A percentile compares a stretch with the other conserved stretches of the same genome.
phyloP scores from a whole-genome alignment of 352 stramenopile species.

The Pythium sp. region DNA sequence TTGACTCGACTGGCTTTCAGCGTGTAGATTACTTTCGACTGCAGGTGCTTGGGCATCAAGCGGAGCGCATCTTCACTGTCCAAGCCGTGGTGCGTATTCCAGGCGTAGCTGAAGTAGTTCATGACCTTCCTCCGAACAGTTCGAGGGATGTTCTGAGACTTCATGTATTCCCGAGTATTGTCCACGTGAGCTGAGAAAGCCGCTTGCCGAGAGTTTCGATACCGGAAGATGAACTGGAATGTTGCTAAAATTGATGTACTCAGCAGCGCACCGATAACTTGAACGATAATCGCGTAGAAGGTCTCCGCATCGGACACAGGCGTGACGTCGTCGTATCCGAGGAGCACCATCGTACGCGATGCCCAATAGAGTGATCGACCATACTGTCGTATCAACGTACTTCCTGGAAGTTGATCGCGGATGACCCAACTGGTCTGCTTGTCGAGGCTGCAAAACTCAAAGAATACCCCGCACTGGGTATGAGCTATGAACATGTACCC shows the following conservation, averaged over 20 bases:
- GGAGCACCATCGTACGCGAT: constrained; percentile 49
- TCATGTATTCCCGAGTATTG: constrained; percentile 72
- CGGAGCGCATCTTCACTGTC: constrained; percentile 60
- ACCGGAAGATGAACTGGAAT: constrained; percentile 74
- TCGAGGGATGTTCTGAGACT: constrained; percentile 56
- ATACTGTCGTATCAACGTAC: constrained; percentile 46
- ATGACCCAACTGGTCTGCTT: constrained; percentile 63
- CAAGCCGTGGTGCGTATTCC: constrained; percentile 57
- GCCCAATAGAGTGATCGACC: constrained; percentile 58
- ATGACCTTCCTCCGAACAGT: constrained; percentile 48
- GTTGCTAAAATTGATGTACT: constrained; percentile 59
- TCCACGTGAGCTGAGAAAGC: constrained; percentile 59
- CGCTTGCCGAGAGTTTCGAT: constrained; percentile 48
- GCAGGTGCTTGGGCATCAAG: constrained; percentile 61
- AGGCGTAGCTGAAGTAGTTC: constrained; percentile 64
- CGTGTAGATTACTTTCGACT: constrained; percentile 57
- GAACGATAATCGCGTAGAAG: constrained; percentile 42
- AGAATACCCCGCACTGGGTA: constrained; percentile 43
- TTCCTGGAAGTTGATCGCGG: constrained; percentile 44
- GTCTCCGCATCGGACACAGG: constrained; percentile 56
- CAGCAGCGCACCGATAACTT: constrained; percentile 49
- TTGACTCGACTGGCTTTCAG: constrained; percentile 61
- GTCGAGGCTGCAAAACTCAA: constrained; percentile 40
- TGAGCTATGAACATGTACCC: constrained; percentile 74
- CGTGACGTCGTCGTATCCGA: constrained; percentile 66